Conservation (phyloP, 2,329 filamentous ascomycete species). For the Pseudopithomyces maydicus region DNA sequence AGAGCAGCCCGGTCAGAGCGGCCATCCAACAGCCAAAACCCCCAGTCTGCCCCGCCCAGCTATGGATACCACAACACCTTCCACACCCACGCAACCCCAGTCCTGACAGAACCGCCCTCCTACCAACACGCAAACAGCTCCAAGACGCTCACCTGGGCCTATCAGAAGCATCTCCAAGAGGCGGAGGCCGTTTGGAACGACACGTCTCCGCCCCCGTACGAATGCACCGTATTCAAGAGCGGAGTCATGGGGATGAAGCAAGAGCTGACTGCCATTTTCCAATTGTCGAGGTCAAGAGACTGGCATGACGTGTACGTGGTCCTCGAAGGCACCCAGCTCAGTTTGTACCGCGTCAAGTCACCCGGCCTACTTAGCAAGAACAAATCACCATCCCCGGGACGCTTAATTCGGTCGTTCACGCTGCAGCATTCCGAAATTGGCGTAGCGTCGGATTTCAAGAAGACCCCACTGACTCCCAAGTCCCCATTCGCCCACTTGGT, state of each 20-base stretch:
- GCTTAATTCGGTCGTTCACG: slow-evolving; percentile 70
- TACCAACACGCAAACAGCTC: slow-evolving; percentile 35
- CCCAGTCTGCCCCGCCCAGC: slow-evolving; percentile 29
- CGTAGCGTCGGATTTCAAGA: slow-evolving; percentile 73
- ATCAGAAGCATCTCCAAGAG: slow-evolving; percentile 28
- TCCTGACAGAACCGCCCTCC: slow-evolving; percentile 33
- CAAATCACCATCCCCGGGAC: slow-evolving; percentile 60
- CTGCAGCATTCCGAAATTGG: slow-evolving; percentile 77
- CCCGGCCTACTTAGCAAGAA: slow-evolving; percentile 51
- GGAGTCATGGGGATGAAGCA: slow-evolving; percentile 60
- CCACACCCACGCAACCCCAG: slow-evolving; percentile 43
- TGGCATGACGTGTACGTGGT: slow-evolving; percentile 69
- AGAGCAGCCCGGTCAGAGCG: slow-evolving; percentile 7
- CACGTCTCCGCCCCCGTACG: slow-evolving; percentile 39
- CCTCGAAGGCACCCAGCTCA: slow-evolving; percentile 71
- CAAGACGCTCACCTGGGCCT: slow-evolving; percentile 23
- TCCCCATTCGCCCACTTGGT: slow-evolving; percentile 53
- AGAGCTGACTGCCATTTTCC: slow-evolving; percentile 69
- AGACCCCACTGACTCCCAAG: slow-evolving; percentile 54
- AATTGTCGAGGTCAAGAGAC: slow-evolving; percentile 64
- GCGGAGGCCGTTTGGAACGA: slow-evolving; percentile 18
- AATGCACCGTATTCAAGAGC: slow-evolving; percentile 40
- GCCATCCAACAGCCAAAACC: slow-evolving; percentile 14
- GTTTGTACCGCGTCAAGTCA: slow-evolving; percentile 67
- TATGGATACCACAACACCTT: slow-evolving; percentile 52